phyloP scores from a whole-genome alignment of 192 early-diverging fungal genomes.

The Geranomyces michiganensis region DNA sequence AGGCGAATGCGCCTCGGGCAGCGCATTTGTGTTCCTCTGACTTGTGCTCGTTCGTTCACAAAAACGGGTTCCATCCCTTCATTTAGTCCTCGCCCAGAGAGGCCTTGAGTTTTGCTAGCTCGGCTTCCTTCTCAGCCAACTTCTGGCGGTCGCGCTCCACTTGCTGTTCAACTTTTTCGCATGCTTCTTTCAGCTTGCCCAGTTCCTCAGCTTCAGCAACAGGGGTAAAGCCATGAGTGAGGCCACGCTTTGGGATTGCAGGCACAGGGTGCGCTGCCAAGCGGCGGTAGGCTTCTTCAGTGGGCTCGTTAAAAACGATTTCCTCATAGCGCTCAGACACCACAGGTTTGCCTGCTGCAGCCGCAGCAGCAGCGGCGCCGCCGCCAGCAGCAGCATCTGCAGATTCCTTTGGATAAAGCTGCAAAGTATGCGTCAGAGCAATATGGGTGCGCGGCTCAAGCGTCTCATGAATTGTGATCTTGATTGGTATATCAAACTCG shows the following conservation, averaged over 20 bases:
- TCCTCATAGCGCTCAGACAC: slow-evolving; percentile 81
- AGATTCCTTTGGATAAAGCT: slow-evolving; percentile 82
- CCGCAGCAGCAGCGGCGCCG: slow-evolving; percentile 45
- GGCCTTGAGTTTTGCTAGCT: slow-evolving; percentile 49
- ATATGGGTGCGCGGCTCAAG: slow-evolving; percentile 69
- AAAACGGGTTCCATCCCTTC: too few species aligned
- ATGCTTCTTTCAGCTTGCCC: slow-evolving; percentile 60
- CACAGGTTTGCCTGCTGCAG: slow-evolving; percentile 68
- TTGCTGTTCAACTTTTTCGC: slow-evolving; percentile 60
- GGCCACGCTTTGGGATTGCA: slow-evolving; percentile 39
- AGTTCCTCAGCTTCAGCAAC: slow-evolving; percentile 73
- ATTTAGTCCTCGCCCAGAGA: slow-evolving; percentile 28
- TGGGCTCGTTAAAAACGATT: slow-evolving; percentile 85
- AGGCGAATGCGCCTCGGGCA: too few species aligned
- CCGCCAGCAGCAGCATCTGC: not conserved
- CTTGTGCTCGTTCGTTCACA: too few species aligned
- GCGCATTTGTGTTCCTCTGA: too few species aligned
- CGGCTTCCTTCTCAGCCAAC: slow-evolving; percentile 55
- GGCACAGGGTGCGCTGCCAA: slow-evolving; percentile 56
- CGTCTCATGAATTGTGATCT: slow-evolving; percentile 78
- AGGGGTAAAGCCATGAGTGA: slow-evolving; percentile 48
- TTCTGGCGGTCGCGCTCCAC: slow-evolving; percentile 55
- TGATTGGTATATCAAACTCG: slow-evolving; percentile 96
- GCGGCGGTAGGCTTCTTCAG: slow-evolving; percentile 69
- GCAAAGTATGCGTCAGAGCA: slow-evolving; percentile 84